Base-by-base conservation (phyloP, 768 basidiomycete genomes). In the Leccinum arenicola region DNA sequence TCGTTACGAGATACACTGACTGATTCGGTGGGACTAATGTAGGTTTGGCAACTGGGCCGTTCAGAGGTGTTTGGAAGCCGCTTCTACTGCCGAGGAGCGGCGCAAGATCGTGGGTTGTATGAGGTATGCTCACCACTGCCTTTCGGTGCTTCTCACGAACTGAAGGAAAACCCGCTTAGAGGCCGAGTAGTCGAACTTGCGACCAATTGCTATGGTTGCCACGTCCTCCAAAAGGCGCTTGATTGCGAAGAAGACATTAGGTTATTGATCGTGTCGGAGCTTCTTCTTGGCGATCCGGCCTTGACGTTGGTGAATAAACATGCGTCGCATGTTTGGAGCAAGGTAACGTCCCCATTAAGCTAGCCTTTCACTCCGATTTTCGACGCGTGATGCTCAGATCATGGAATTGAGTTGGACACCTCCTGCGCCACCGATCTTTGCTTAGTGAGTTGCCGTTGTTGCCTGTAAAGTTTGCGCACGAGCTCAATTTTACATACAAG, bases 31-130 rank as follows among this genome's bases (percentile, higher is more conserved):
- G 27, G 51, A 60, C 35, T 58, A 59, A 23, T 25, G 57, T 66
- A 91, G 91, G n/a, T 94, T 94, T 63, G 92, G 92, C 2, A 94
- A 94, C 66, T 93, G 91, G 91, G 91, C 91, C 0, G 91, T 93
- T 38, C 92, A 94, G 71, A 79, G 92, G 57, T 93, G 92, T 70
- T 76, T 93, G 4, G 92, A 94, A 66, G 88, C 89, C 1, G 89
- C 89, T 52, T 82, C 88, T 17, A 87, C 81, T 38, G 71, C 80
- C 21, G 88, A 91, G 45, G 92, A 93, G 68, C 76, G 89, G 60
- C 78, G 87, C 38, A 92, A 91, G 76, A 87, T 93, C 50, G 90
- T 92, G 51, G 73, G 76, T n/a, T 94, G 91, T 68, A 93, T 94
- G 92, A 83, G 87, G 91, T 91, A 57, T 23, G 77, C 31, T 35